phyloP scores from a whole-genome alignment of 2,329 filamentous ascomycete species.

The Cucurbitaria berberidis region DNA sequence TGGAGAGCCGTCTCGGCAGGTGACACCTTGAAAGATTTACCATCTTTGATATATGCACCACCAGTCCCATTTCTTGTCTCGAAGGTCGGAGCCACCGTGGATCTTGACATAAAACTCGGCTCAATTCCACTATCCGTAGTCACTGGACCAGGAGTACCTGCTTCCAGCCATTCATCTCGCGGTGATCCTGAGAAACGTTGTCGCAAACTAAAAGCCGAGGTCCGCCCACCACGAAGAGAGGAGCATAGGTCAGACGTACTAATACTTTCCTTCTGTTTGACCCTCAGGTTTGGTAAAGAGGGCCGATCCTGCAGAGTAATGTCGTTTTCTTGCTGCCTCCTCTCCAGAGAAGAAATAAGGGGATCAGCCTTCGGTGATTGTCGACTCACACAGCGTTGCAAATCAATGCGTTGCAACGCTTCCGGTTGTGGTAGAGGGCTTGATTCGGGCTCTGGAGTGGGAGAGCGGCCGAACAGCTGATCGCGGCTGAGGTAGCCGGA shows the following conservation, averaged over 20 bases:
- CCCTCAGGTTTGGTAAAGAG: not conserved
- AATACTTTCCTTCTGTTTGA: not conserved
- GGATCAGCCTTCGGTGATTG: not conserved
- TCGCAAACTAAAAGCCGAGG: not conserved
- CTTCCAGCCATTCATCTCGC: conserved; percentile 2
- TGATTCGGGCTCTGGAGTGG: not conserved
- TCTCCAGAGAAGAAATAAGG: too few species aligned
- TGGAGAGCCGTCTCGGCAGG: not conserved
- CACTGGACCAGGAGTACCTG: not conserved
- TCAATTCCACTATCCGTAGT: not conserved
- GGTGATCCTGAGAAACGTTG: not conserved
- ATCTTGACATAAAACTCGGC: not conserved
- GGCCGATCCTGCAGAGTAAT: not conserved
- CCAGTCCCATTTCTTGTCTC: not conserved
- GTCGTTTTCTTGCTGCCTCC: not conserved
- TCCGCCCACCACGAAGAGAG: not conserved
- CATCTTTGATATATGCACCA: not conserved
- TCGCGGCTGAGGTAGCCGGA: not conserved
- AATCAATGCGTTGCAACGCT: not conserved
- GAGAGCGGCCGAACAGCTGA: not conserved
- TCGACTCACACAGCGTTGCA: not conserved
- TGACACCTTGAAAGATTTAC: not conserved
- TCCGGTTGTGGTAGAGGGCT: not conserved
- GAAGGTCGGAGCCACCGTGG: not conserved
- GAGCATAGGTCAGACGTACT: not conserved